Evolutionary conservation across 352 stramenopile genomes (phyloP).

Genomic region (Phytophthora kernoviae): DNA sequence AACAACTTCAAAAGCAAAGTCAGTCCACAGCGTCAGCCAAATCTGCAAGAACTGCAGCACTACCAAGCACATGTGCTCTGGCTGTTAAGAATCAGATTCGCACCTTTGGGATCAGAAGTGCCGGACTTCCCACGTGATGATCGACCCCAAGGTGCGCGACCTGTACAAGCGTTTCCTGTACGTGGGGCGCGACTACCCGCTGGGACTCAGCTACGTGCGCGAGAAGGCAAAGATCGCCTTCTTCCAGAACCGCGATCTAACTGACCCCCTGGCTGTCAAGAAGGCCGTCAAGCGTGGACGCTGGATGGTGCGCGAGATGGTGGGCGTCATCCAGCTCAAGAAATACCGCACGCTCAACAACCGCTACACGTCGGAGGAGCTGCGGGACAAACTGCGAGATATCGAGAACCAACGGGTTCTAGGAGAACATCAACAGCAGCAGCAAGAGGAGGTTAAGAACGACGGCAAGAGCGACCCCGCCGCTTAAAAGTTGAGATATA

Average conservation of each 20-base stretch:
- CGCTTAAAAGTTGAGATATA: too few species aligned
- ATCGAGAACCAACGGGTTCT: constrained; percentile 45
- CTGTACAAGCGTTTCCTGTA: constrained; percentile 95
- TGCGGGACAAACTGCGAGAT: constrained; percentile 64
- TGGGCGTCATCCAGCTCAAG: constrained; percentile 97
- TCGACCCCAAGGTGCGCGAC: constrained; percentile 94
- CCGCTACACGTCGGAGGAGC: constrained; percentile 88
- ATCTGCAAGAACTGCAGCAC: too few species aligned
- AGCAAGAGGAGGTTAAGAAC: not conserved
- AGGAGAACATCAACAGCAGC: constrained; percentile 13
- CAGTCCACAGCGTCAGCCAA: too few species aligned
- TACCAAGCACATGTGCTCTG: too few species aligned
- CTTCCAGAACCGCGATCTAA: constrained; percentile 82
- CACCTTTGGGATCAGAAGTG: too few species aligned
- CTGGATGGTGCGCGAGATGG: constrained; percentile 96
- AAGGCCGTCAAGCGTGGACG: constrained; percentile 92
- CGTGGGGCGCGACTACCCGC: constrained; percentile 95
- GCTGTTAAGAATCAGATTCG: too few species aligned
- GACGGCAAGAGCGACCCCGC: too few species aligned
- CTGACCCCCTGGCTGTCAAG: constrained; percentile 80
- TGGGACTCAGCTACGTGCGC: constrained; percentile 92
- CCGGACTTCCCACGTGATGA: constrained; percentile 25
- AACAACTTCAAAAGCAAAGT: too few species aligned
- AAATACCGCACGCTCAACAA: constrained; percentile 96
- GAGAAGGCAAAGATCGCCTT: constrained; percentile 92